A percentile compares a stretch with the other conserved stretches of the same genome.
Conservation (phyloP, 177 flowering plant genomes). For the Vitis hybrid region DNA sequence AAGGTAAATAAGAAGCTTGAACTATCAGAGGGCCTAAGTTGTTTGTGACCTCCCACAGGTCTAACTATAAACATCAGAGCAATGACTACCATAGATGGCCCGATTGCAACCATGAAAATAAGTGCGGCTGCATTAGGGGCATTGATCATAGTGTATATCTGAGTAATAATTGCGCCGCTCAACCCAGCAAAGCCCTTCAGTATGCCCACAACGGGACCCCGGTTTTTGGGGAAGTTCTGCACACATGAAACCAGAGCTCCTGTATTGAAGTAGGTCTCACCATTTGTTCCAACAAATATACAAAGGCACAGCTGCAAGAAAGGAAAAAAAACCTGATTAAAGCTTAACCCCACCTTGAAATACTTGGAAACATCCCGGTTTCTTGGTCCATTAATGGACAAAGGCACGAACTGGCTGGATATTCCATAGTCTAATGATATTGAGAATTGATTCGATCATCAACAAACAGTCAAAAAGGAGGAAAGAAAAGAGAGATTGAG, state of each 20-base stretch:
- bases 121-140: conserved; percentile 31
- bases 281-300: conserved; percentile 57
- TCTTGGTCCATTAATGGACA: neutral
- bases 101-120: conserved; percentile 57
- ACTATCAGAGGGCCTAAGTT: conserved; percentile 38
- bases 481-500: too few species aligned
- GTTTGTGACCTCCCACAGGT: conserved; percentile 50
- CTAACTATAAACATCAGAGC: conserved; percentile 53
- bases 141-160: conserved; percentile 37
- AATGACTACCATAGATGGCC: conserved; percentile 42
- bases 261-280: conserved; percentile 66
- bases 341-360: neutral
- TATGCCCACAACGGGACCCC: conserved; percentile 65
- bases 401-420: neutral
- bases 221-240: conserved; percentile 60
- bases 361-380: neutral
- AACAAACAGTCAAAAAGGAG: too few species aligned
- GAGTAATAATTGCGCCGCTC: conserved; percentile 60
- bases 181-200: conserved; percentile 69
- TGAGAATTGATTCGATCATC: too few species aligned
- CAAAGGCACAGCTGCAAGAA: conserved; percentile 48
- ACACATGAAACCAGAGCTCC: conserved; percentile 60
- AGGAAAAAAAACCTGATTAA: neutral
- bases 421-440: too few species aligned
- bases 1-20: conserved; percentile 39